These are phyloP conservation scores for Chrysochromulina tobinii DNA, from an alignment of 78 protist genomes.

Conservation along the genomic window DNA sequence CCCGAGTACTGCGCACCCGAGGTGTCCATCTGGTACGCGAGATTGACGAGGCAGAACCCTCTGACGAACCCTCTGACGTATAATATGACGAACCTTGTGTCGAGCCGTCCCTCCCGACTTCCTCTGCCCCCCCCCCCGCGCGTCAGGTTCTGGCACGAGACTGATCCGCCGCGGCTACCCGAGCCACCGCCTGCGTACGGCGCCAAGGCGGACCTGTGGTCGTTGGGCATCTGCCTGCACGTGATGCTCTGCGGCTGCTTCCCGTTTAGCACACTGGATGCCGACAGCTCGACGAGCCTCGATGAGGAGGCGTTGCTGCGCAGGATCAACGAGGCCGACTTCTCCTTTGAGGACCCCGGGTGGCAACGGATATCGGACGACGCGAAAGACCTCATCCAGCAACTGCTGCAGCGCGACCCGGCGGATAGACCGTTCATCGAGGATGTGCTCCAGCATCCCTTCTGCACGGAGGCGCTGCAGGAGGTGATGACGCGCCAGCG, in stretches of 20 bases:
- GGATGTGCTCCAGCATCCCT: conserved; percentile 8
- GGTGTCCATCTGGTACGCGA: too few species aligned
- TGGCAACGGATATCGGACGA: not conserved
- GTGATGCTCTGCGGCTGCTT: conserved; percentile 19
- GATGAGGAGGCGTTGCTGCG: not conserved
- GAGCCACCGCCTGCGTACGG: not conserved
- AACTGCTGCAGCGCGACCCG: not conserved
- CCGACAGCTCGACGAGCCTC: not conserved
- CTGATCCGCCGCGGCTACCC: too few species aligned
- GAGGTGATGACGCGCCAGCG: not conserved
- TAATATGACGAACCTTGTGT: too few species aligned
- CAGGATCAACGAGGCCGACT: not conserved
- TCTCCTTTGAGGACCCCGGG: not conserved
- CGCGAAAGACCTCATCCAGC: not conserved
- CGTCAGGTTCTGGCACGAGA: too few species aligned
- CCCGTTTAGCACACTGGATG: not conserved
- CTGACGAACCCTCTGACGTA: too few species aligned
- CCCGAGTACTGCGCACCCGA: not conserved
- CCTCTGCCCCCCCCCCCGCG: too few species aligned
- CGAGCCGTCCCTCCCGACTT: too few species aligned
- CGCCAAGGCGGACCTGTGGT: not conserved
- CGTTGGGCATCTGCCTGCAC: conserved; percentile 8
- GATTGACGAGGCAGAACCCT: too few species aligned
- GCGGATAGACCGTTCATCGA: not conserved
- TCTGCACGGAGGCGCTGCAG: not conserved